A percentile compares a stretch with the other conserved stretches of the same genome.
Conservation (phyloP, 2,329 filamentous ascomycete species). For the Dothideomycetes sp. region DNA sequence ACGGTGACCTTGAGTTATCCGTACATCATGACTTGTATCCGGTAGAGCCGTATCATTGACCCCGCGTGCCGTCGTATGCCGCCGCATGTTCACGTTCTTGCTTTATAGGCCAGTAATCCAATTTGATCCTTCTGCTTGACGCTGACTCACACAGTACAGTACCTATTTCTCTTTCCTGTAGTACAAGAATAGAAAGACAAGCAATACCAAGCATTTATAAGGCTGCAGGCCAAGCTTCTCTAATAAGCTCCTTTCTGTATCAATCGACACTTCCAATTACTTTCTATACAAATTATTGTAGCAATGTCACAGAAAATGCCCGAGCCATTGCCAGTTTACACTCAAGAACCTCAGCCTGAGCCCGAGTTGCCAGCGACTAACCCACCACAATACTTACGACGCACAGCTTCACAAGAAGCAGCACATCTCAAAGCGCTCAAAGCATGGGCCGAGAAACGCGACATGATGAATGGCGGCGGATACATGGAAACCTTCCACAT, state of each 20-base stretch:
- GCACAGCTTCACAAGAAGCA: background rate
- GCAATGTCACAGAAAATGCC: background rate
- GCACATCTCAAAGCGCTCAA: conserved; percentile 1
- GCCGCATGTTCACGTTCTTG: conserved; percentile 1
- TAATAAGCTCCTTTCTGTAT: background rate
- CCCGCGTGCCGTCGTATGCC: too few relatives aligned
- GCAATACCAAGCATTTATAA: conserved; percentile 3
- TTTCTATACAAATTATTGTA: background rate
- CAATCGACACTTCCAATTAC: too few relatives aligned
- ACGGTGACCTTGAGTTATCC: too few relatives aligned
- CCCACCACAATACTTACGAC: background rate
- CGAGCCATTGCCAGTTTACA: conserved; percentile 3
- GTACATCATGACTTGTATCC: too few relatives aligned
- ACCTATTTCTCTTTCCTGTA: too few relatives aligned
- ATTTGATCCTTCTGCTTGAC: background rate
- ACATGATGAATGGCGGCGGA: background rate
- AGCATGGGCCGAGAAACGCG: conserved; percentile 2
- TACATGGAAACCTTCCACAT: conserved; percentile 10
- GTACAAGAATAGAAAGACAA: too few relatives aligned
- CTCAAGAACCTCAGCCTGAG: background rate
- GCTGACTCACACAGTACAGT: background rate
- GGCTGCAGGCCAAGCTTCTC: background rate
- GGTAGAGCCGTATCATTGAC: too few relatives aligned
- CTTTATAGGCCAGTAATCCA: background rate
- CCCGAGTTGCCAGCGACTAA: background rate